phyloP scores from a whole-genome alignment of 352 stramenopile species.

The Phytophthora brassicae region DNA sequence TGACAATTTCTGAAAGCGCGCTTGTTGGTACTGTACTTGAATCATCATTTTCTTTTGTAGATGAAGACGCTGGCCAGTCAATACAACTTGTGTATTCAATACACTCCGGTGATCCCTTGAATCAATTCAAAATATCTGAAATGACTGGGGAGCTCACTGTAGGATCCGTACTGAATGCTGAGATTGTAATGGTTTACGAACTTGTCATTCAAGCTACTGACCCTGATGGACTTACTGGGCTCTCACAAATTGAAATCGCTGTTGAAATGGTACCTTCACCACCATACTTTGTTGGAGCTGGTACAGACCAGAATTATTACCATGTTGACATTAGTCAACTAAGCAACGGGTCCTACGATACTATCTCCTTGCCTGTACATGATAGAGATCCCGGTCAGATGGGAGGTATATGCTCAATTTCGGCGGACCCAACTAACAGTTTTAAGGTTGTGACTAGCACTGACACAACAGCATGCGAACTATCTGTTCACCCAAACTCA shows the following conservation, averaged over 20 bases:
- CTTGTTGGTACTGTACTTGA: constrained; percentile 22
- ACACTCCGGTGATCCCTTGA: constrained; percentile 43
- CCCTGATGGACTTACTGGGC: constrained; percentile 33
- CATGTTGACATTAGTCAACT: constrained; percentile 51
- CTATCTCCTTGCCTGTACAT: constrained; percentile 39
- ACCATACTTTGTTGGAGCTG: constrained; percentile 50
- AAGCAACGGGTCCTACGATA: constrained; percentile 44
- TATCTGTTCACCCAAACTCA: constrained; percentile 13
- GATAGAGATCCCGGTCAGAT: constrained; percentile 49
- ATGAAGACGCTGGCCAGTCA: constrained; percentile 53
- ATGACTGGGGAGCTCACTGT: constrained; percentile 38
- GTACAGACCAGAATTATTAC: constrained; percentile 30
- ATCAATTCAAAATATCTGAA: constrained; percentile 44
- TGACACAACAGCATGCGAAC: constrained; percentile 22
- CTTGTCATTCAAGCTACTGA: constrained; percentile 51
- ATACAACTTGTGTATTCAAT: constrained; percentile 45
- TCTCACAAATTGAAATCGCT: constrained; percentile 43
- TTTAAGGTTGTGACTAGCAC: constrained; percentile 35
- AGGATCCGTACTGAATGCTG: constrained; percentile 34
- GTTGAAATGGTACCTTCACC: constrained; percentile 44
- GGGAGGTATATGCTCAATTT: constrained; percentile 48
- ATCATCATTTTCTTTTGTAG: constrained; percentile 34
- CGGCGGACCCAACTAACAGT: constrained; percentile 15
- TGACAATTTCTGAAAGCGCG: constrained; percentile 17
- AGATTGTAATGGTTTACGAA: constrained; percentile 34